A percentile compares a stretch with the other conserved stretches of the same genome.
Evolutionary conservation across 129 eudicot species (phyloP).

Genomic region (Flaveria sonorensis): DNA sequence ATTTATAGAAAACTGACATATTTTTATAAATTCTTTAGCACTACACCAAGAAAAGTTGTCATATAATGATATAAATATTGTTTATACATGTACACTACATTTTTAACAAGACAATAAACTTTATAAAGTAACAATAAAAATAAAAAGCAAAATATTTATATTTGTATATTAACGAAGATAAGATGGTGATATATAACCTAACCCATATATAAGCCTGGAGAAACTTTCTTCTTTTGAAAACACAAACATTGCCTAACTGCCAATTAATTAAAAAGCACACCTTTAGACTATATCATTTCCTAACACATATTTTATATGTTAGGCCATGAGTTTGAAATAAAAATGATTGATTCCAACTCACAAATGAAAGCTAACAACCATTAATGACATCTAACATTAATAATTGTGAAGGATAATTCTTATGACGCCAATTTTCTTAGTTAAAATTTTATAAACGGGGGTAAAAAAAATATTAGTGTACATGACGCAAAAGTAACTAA

Average conservation of each 20-base stretch:
- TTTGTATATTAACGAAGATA: neutral
- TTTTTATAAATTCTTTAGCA: no score
- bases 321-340: neutral
- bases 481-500: no score
- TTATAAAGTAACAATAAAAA: neutral
- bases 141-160: neutral
- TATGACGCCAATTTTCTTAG: neutral
- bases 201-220: neutral
- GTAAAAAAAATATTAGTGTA: no score
- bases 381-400: neutral
- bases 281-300: neutral
- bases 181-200: slow-evolving; percentile 14
- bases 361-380: neutral
- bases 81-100: no score
- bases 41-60: no score
- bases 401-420: neutral
- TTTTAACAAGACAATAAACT: neutral
- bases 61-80: no score
- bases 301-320: neutral
- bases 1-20: no score
- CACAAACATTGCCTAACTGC: neutral
- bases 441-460: neutral
- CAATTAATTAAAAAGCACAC: neutral
- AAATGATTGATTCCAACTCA: neutral
- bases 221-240: slow-evolving; percentile 4